phyloP scores from a whole-genome alignment of 305 asterid genomes.

The Fraxinus nigra region DNA sequence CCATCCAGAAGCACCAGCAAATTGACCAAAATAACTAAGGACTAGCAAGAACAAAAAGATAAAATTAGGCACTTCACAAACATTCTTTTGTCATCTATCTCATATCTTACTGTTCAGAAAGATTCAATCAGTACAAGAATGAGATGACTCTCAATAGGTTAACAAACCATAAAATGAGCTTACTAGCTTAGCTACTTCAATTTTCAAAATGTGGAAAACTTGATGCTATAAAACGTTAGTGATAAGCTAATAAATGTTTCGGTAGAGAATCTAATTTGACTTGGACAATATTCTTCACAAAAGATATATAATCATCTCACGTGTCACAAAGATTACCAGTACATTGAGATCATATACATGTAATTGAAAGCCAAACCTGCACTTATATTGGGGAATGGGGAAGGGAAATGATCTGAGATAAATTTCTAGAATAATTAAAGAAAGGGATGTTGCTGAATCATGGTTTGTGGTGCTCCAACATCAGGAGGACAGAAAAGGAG shows the following conservation, averaged over 20 bases:
- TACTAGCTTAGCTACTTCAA: not conserved
- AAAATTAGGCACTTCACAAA: not conserved
- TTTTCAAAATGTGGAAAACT: not conserved
- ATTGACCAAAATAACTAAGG: not conserved
- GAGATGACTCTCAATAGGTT: not conserved
- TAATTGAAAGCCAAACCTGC: not conserved
- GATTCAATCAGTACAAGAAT: not conserved
- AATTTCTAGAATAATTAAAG: conserved; percentile 7
- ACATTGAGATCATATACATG: not conserved
- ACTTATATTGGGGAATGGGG: not conserved
- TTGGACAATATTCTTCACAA: not conserved
- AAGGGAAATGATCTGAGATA: conserved; percentile 4
- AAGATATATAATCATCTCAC: not conserved
- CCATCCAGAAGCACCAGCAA: not conserved
- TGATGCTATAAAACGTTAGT: not conserved
- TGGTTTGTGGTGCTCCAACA: conserved; percentile 20
- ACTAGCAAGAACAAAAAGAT: not conserved
- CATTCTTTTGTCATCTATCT: not conserved
- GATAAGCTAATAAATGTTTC: not conserved
- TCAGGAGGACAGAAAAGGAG: conserved; percentile 11
- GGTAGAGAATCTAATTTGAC: not conserved
- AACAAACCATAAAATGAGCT: not conserved
- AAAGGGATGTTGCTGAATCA: conserved; percentile 4
- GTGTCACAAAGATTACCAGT: not conserved
- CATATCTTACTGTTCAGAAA: not conserved